Percentiles rank a stretch among this genome's conserved stretches.
Conservation (phyloP, 73 alveolate genomes). For the Tetrahymena elliotti region DNA sequence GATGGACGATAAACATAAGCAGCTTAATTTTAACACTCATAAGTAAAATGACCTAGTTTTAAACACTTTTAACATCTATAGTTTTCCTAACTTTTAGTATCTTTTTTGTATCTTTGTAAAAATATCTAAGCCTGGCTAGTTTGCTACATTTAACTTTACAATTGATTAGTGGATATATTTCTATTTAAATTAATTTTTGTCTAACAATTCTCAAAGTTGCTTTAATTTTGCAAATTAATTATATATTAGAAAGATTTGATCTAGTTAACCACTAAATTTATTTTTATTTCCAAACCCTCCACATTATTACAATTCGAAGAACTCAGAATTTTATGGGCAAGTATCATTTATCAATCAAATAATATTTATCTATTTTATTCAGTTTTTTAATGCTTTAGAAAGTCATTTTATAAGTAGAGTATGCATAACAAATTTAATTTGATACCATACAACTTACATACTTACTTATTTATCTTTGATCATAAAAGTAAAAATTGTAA, state of each 20-base stretch:
- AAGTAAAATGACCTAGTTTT: conserved; percentile 92
- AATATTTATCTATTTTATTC: too few relatives aligned
- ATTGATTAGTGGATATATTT: background rate
- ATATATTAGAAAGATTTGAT: background rate
- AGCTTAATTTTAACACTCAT: conserved; percentile 82
- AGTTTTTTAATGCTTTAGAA: too few relatives aligned
- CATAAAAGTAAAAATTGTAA: too few relatives aligned
- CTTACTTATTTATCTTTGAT: too few relatives aligned
- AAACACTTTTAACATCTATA: conserved; percentile 82
- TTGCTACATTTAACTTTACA: background rate
- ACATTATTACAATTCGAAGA: background rate
- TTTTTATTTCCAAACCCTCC: background rate
- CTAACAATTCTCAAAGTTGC: background rate
- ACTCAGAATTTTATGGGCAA: background rate
- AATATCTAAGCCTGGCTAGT: background rate
- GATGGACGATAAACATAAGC: conserved; percentile 87
- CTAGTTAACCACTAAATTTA: background rate
- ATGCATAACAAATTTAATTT: too few relatives aligned
- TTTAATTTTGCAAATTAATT: background rate
- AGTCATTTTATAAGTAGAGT: too few relatives aligned
- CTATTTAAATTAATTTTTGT: background rate
- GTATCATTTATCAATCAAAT: background rate
- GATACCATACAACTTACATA: too few relatives aligned
- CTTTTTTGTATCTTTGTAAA: background rate
- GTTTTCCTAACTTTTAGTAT: background rate